Evolutionary conservation across 495 filamentous ascomycete genomes (phyloP).

Genomic region (Hypoxylon crocopeplum): DNA sequence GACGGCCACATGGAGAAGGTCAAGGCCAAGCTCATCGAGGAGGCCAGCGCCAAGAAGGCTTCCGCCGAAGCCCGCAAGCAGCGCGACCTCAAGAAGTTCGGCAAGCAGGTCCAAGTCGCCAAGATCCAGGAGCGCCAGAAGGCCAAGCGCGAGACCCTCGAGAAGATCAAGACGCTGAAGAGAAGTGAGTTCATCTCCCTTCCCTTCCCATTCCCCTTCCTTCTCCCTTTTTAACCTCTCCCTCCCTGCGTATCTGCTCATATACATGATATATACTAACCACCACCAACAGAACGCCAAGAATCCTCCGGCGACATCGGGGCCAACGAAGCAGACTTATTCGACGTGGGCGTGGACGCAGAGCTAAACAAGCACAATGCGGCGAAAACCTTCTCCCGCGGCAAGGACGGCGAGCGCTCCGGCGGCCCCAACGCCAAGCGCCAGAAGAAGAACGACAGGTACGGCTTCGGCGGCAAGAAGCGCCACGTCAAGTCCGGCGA

Average conservation of each 20-base stretch:
- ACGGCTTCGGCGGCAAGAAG: constrained; percentile 95
- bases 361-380: constrained; percentile 56
- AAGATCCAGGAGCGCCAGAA: constrained; percentile 93
- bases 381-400: constrained; percentile 53
- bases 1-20: constrained; percentile 98
- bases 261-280: constrained; percentile 12
- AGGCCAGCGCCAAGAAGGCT: constrained; percentile 91
- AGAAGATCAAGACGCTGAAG: constrained; percentile 93
- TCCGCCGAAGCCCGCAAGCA: constrained; percentile 87
- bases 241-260: neutral
- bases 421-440: constrained; percentile 70
- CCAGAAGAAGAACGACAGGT: constrained; percentile 91
- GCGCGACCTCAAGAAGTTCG: constrained; percentile 97
- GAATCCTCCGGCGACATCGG: constrained; percentile 65
- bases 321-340: constrained; percentile 84
- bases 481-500: constrained; percentile 85
- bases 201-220: neutral
- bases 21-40: constrained; percentile 90
- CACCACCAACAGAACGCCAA: constrained; percentile 73
- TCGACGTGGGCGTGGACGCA: constrained; percentile 92
- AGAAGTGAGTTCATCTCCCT: constrained; percentile 69
- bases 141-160: constrained; percentile 86
- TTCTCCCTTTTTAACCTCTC: neutral
- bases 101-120: constrained; percentile 96
- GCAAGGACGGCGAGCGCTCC: constrained; percentile 43